A percentile compares a stretch with the other conserved stretches of the same genome.
These are phyloP conservation scores for Clarireedia paspali DNA, from an alignment of 2,329 filamentous ascomycete species.

Conservation along the genomic window DNA sequence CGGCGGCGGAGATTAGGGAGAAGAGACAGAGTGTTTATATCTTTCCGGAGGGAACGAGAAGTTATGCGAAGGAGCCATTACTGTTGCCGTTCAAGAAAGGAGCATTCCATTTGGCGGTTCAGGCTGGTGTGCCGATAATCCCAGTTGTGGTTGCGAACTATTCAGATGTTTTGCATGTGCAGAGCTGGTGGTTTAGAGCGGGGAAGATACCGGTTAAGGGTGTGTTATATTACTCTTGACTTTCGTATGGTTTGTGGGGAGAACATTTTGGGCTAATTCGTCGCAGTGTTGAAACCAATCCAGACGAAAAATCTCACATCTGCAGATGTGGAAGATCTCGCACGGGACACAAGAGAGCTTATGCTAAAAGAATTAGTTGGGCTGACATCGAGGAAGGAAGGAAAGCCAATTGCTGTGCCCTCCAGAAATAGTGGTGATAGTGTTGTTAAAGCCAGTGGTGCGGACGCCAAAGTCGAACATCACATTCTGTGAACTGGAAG, in stretches of 20 bases:
- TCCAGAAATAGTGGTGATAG: constrained; percentile 16
- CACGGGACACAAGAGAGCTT: constrained; percentile 57
- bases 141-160: constrained; percentile 79
- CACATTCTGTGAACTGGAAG: background rate
- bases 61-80: constrained; percentile 73
- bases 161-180: constrained; percentile 61
- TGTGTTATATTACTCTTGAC: constrained; percentile 31
- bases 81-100: constrained; percentile 98
- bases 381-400: constrained; percentile 45
- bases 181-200: constrained; percentile 55
- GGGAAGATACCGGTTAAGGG: constrained; percentile 71
- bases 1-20: constrained; percentile 68
- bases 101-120: constrained; percentile 90
- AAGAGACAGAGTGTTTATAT: constrained; percentile 74
- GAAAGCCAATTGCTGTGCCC: constrained; percentile 28
- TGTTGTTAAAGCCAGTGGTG: constrained; percentile 25
- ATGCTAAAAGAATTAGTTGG: constrained; percentile 63
- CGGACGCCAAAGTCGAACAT: constrained; percentile 15
- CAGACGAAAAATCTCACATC: constrained; percentile 64
- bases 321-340: constrained; percentile 70
- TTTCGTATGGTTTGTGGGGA: background rate
- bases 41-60: constrained; percentile 88
- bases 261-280: constrained; percentile 11
- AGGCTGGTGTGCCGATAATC: constrained; percentile 88
- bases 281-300: constrained; percentile 69